phyloP scores from a whole-genome alignment of 2,329 filamentous ascomycete genomes.

The Fusarium pininemorale region DNA sequence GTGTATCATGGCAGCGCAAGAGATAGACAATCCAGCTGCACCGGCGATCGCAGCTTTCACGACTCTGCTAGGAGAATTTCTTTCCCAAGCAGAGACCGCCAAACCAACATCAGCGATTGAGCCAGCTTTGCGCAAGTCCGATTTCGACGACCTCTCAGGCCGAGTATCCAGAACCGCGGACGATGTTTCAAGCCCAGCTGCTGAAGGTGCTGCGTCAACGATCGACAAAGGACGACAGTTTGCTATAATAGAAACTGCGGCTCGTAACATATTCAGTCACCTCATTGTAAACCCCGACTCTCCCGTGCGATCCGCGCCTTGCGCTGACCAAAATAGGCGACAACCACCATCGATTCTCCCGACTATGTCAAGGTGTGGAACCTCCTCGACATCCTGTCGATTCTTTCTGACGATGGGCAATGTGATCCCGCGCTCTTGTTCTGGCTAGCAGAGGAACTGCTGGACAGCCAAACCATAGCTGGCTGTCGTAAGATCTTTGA shows the following conservation, averaged over 20 bases:
- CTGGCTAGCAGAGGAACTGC: conserved; percentile 90
- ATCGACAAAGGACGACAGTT: conserved; percentile 64
- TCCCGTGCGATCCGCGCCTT: conserved; percentile 30
- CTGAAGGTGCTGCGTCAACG: conserved; percentile 47
- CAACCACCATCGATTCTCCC: conserved; percentile 78
- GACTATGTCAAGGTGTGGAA: conserved; percentile 91
- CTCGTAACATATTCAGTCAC: conserved; percentile 80
- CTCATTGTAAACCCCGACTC: conserved; percentile 69
- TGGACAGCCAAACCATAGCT: conserved; percentile 94
- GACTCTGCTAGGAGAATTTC: conserved; percentile 63
- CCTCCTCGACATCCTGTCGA: conserved; percentile 87
- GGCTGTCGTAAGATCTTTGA: conserved; percentile 93
- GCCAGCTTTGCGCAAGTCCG: conserved; percentile 76
- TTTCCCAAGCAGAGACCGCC: conserved; percentile 65
- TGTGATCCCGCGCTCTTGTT: conserved; percentile 84
- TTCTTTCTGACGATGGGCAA: conserved; percentile 83
- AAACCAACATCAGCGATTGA: conserved; percentile 73
- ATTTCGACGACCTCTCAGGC: conserved; percentile 63
- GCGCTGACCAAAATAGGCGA: conserved; percentile 64
- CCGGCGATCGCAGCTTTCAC: conserved; percentile 63
- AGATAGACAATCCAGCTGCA: conserved; percentile 58
- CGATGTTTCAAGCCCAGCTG: conserved; percentile 40
- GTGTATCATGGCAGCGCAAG: conserved; percentile 60
- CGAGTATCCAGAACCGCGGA: conserved; percentile 53
- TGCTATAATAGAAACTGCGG: conserved; percentile 83